These are phyloP conservation scores for Scolecobasidium constrictum DNA, from an alignment of 2,329 filamentous ascomycete species.

Conservation along the genomic window DNA sequence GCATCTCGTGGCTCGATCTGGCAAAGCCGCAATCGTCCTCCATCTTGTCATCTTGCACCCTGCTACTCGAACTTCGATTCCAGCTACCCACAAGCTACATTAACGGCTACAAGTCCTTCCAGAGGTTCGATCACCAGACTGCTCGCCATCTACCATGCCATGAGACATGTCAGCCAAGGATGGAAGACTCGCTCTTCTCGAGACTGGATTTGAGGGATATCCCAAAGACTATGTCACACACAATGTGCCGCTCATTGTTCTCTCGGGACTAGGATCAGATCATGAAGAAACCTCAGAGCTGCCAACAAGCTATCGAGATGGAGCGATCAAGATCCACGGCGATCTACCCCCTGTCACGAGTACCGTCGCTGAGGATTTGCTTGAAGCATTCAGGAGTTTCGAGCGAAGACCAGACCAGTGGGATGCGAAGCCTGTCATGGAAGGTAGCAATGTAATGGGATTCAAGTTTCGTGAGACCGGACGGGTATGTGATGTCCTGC, in stretches of 20 bases:
- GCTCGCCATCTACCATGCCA: too few species aligned
- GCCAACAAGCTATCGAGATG: slow-evolving; percentile 14
- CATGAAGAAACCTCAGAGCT: slow-evolving; percentile 10
- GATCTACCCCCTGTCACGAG: slow-evolving; percentile 58
- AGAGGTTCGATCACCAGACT: too few species aligned
- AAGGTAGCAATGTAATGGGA: slow-evolving; percentile 34
- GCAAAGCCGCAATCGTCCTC: too few species aligned
- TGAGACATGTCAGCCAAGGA: background rate
- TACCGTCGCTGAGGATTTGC: slow-evolving; percentile 53
- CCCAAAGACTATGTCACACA: slow-evolving; percentile 71
- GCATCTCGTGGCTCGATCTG: too few species aligned
- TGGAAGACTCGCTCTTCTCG: background rate
- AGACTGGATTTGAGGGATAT: slow-evolving; percentile 62
- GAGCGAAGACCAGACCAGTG: slow-evolving; percentile 57
- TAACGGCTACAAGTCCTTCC: too few species aligned
- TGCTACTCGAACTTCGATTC: too few species aligned
- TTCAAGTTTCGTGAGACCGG: slow-evolving; percentile 66
- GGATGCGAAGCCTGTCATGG: slow-evolving; percentile 46
- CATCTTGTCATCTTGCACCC: too few species aligned
- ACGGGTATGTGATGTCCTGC: slow-evolving; percentile 51
- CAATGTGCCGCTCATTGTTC: slow-evolving; percentile 73
- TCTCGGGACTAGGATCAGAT: slow-evolving; percentile 56
- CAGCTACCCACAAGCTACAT: too few species aligned
- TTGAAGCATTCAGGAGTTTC: slow-evolving; percentile 53
- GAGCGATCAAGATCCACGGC: slow-evolving; percentile 54